Evolutionary conservation across 345 rosid genomes (phyloP).

Genomic region (Corchorus olitorius): DNA sequence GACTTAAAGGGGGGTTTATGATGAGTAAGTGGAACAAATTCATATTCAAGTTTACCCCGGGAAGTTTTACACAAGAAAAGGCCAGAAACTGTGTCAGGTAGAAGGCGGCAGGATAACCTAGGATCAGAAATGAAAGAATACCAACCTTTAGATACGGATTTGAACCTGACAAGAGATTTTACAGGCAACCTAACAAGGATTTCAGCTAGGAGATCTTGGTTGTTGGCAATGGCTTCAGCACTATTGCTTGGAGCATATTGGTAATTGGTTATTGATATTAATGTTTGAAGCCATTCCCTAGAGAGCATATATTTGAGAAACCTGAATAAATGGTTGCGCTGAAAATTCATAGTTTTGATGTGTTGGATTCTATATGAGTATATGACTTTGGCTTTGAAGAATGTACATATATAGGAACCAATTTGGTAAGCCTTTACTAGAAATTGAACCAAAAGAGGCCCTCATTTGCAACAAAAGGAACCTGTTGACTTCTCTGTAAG

Average conservation of each 20-base stretch:
- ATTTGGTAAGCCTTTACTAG: no score
- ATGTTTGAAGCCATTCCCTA: neutral
- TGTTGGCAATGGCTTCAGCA: constrained; percentile 5
- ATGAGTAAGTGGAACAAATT: neutral
- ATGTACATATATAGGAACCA: no score
- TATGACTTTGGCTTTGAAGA: no score
- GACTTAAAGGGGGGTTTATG: neutral
- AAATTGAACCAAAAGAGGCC: neutral
- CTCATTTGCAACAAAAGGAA: no score
- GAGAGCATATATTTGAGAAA: neutral
- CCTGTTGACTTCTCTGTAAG: neutral
- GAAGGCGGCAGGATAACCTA: neutral
- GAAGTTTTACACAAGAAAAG: neutral
- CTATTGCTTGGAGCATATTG: constrained; percentile 14
- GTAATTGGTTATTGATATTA: neutral
- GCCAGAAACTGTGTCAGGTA: neutral
- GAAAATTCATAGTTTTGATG: no score
- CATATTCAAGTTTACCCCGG: neutral
- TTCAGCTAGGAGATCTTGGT: constrained; percentile 26
- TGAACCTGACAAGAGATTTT: constrained; percentile 37
- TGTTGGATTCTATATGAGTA: no score
- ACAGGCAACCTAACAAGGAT: constrained; percentile 32
- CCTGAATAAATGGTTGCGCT: no score
- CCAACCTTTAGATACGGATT: constrained; percentile 32
- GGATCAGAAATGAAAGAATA: constrained; percentile 28